Base-by-base conservation (phyloP, 345 rosid genomes). In the Populus alba region DNA sequence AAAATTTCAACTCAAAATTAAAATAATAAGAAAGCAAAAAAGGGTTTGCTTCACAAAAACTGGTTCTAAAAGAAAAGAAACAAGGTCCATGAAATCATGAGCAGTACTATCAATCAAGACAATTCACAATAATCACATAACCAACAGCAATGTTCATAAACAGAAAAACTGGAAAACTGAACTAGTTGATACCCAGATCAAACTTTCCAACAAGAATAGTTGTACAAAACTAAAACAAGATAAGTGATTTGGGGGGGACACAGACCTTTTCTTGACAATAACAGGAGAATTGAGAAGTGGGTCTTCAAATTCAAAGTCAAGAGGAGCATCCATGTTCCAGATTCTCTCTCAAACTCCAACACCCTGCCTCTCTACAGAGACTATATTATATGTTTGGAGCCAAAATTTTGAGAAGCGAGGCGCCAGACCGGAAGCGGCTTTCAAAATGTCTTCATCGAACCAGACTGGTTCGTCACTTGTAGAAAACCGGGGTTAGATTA, bases 301-400 rank as follows among this genome's bases (percentile, higher is more conserved):
- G 72, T 93, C 98, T 84, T 91, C 98, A 38, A 55, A 79, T 85
- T 95, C 98, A 80, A 95, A 95, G 83, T 95, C 99, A 18, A 93
- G 97, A 16, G 88, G 95, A 7, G 78, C 92, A 63, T 89, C 92
- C 75, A 86, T 22, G 72, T 88, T 73, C 81, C 49, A 65, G 17
- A 65, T 29, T 57, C 41, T 23, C 8, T 18, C 8, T 17, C 69
- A 27, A 59, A 35, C 23, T 47, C 74, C 49, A 10, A 0, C 22
- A 49, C 49, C 47, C 22, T 20, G 7, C 37, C 41, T 67, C 38
- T 61, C 66, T 61, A 22, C 12, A 61, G 29, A 7, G 29, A n/a
- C 13, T 18, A 59, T 18, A 59, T 59, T 23, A 59, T n/a, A 20
- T 22, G 65, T 11, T n/a, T 49, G 55, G 55, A 49, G 55, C 20